A percentile compares a stretch with the other conserved stretches of the same genome.
Evolutionary conservation across 345 rosid species (phyloP).

Genomic region (Eucalyptus curtisii): DNA sequence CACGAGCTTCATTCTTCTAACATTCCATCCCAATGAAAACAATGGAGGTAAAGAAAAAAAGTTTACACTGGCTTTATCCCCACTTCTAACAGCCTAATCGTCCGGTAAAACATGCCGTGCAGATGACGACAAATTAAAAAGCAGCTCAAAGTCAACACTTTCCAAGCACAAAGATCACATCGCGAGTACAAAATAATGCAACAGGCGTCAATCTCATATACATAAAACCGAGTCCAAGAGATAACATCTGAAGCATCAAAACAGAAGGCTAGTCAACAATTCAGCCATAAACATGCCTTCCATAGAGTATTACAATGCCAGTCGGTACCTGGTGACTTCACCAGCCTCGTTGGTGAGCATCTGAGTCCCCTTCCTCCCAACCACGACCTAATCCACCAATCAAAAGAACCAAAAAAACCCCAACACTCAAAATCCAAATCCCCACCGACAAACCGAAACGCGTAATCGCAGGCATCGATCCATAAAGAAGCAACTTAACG

Average conservation of each 20-base stretch:
- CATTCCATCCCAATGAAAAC: not conserved
- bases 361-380: too few relatives aligned
- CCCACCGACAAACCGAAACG: not conserved
- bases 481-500: conserved; percentile 18
- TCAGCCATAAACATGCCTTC: not conserved
- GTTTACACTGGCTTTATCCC: conserved; percentile 16
- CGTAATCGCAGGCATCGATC: not conserved
- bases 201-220: not conserved
- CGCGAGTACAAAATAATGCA: too few relatives aligned
- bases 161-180: too few relatives aligned
- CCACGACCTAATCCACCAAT: too few relatives aligned
- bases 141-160: not conserved
- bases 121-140: conserved; percentile 39
- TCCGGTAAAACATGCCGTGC: conserved; percentile 85
- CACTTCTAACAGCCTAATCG: too few relatives aligned
- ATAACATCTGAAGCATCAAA: not conserved
- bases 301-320: too few relatives aligned
- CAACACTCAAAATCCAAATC: not conserved
- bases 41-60: not conserved
- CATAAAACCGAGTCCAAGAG: not conserved
- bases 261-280: not conserved
- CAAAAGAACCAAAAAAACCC: not conserved
- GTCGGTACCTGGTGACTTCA: too few relatives aligned
- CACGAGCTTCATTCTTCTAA: not conserved
- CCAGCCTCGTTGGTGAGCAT: too few relatives aligned